A percentile compares a stretch with the other conserved stretches of the same genome.
phyloP scores from a whole-genome alignment of 106 monocot genomes.

The Apostasia ramifera region DNA sequence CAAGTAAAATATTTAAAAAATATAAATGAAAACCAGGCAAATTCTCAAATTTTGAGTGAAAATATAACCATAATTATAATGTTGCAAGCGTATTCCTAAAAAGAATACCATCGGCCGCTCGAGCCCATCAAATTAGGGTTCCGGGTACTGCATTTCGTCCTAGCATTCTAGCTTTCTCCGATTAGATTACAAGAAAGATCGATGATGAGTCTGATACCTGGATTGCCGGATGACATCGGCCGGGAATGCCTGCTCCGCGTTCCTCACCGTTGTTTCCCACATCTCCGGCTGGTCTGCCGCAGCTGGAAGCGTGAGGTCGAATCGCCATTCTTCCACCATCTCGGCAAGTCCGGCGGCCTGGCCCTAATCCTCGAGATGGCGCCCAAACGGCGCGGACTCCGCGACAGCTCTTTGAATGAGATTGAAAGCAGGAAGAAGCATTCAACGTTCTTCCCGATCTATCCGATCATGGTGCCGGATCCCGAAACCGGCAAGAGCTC shows the following conservation, averaged over 20 bases:
- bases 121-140: no score
- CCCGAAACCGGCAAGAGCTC: constrained; percentile 27
- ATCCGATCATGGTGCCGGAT: constrained; percentile 27
- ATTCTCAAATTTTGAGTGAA: no score
- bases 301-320: constrained; percentile 38
- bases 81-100: no score
- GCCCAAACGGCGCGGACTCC: constrained; percentile 23
- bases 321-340: constrained; percentile 33
- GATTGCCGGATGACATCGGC: constrained; percentile 58
- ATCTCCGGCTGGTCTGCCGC: constrained; percentile 33
- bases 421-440: constrained; percentile 19
- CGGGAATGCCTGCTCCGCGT: constrained; percentile 61
- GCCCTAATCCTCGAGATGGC: constrained; percentile 18
- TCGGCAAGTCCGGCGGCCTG: constrained; percentile 19
- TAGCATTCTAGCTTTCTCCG: no score
- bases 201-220: constrained; percentile 35
- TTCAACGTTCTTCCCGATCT: constrained; percentile 7
- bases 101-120: no score
- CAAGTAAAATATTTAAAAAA: no score
- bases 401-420: neutral
- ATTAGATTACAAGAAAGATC: no score
- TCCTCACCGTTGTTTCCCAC: constrained; percentile 22
- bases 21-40: no score
- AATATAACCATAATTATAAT: no score
- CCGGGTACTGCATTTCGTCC: no score